phyloP scores from a whole-genome alignment of 2,329 filamentous ascomycete species.

The Dactylellina cionopaga region DNA sequence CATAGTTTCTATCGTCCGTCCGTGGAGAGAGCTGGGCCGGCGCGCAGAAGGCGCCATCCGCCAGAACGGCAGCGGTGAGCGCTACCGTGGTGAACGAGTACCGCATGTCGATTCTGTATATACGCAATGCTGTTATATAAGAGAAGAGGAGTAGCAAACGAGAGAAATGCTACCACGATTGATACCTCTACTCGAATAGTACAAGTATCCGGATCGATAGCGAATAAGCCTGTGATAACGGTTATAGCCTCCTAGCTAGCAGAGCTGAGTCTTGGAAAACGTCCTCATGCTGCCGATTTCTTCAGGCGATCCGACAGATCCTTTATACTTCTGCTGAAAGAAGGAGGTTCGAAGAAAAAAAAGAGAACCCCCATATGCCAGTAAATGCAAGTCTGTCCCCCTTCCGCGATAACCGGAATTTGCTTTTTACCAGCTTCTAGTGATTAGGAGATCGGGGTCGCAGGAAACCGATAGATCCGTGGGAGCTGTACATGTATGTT shows the following conservation, averaged over 20 bases:
- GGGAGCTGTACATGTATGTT: background rate
- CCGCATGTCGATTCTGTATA: slow-evolving; percentile 19
- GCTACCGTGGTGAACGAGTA: slow-evolving; percentile 33
- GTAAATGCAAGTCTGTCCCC: slow-evolving; percentile 8
- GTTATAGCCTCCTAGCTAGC: background rate
- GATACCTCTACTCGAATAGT: slow-evolving; percentile 34
- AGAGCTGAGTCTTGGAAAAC: background rate
- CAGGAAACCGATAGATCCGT: slow-evolving; percentile 40
- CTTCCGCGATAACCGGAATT: background rate
- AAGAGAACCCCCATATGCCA: slow-evolving; percentile 6
- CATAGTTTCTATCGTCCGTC: slow-evolving; percentile 21
- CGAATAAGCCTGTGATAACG: background rate
- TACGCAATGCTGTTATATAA: background rate
- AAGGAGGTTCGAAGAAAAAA: slow-evolving; percentile 17
- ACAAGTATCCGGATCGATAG: background rate
- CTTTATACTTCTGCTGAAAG: slow-evolving; percentile 36
- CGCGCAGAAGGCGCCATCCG: slow-evolving; percentile 16
- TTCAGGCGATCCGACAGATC: slow-evolving; percentile 8
- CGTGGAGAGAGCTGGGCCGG: slow-evolving; percentile 12
- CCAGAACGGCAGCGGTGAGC: slow-evolving; percentile 30
- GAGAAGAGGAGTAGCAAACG: background rate
- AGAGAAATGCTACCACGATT: background rate
- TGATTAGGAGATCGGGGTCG: slow-evolving; percentile 9
- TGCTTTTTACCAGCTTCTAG: slow-evolving; percentile 13
- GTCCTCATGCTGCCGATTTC: background rate